Evolutionary conservation across 2,329 filamentous ascomycete genomes (phyloP), one percentile per base, ranked within the genome.

Genomic region (Exophiala dermatitidis): DNA sequence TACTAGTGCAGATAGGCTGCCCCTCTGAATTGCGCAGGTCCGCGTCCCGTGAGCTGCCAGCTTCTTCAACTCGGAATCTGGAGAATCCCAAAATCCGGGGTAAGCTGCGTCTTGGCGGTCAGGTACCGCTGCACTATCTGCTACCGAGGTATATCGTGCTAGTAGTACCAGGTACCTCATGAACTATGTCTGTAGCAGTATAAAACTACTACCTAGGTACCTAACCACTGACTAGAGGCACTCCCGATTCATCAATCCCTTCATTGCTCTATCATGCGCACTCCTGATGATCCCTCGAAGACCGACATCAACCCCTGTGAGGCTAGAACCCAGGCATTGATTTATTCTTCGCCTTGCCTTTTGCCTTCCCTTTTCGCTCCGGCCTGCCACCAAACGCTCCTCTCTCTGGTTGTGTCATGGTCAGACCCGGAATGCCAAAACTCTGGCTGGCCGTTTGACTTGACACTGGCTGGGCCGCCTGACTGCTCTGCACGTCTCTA

Each of bases 51-150:
- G 38, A 5, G 9, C 6, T 5, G 38, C 19, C 12, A 19, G n/a
- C 33, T 7, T n/a, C 33, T 36, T n/a, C 33, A 36, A 36, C n/a
- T 36, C 44, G 44, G 44, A 46, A 26, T 9, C 34, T 46, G 57
- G 57, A 57, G 52, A 54, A 57, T 54, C 46, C 38, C 41, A 56
- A 57, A 57, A 56, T 55, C 55, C 58, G 58, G 58, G 58, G 54
- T 48, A 58, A 10, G 4, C 50, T 46, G 49, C 36, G 44, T 48
- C 10, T 26, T 28, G 28, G 41, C 28, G 30, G 28, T 12, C 37
- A n/a, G 37, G 9, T n/a, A 7, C 19, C 19, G 2, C 1, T 19
- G 19, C 19, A 19, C 19, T 19, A 19, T 19, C 19, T 19, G 19
- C 19, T 19, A 19, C 19, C 19, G 19, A 19, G 19, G 19, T 19